Evolutionary conservation across 1,284 basidiomycete genomes (phyloP), one percentile per base, ranked within the genome.

Genomic region (Kalmanozyma brasiliensis): DNA sequence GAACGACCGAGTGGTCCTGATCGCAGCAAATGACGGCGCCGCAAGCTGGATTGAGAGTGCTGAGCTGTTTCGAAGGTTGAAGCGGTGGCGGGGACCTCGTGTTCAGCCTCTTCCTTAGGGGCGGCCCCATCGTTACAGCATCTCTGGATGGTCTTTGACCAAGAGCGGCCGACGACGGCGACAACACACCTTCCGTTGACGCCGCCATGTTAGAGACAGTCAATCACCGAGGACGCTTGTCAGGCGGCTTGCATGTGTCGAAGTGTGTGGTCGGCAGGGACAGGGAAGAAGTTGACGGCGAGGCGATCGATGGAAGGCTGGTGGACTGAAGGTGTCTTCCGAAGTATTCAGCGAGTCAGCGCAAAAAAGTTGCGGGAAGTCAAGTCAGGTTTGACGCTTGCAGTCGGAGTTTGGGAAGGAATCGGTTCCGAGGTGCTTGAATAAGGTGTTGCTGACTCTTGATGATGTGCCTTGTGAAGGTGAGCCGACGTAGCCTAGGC

Each of bases 1-100:
- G 29, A 9, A 30, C 26, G 8, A 16, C 23, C 17, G 55, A 48
- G 23, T 58, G 49, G 32, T 60, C 57, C 22, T 52, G 40, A 32
- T 62, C 47, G 34, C 64, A 67, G 49, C 64, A 67, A 13, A 67
- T 41, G 42, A 67, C 42, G 36, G 46, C 19, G 30, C 19, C 34
- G 40, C 57, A 61, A 22, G 48, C 32, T 4, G 26, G 19, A 8
- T 23, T 14, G 23, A 40, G 6, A 5, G 24, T 14, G 16, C 8
- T 22, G 24, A 8, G 29, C 6, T 34, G 36, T 24, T 55, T 42
- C 16, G 38, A 22, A 6, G 6, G 26, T 24, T 30, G 40, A 1
- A 34, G 32, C n/a, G 41, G 20, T 37, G 45, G 24, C 16, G 51
- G 38, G 17, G 45, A 38, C 24, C 20, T 26, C 9, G 40, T 42